phyloP scores from a whole-genome alignment of 805 yeast genomes.

The Candida boidinii region DNA sequence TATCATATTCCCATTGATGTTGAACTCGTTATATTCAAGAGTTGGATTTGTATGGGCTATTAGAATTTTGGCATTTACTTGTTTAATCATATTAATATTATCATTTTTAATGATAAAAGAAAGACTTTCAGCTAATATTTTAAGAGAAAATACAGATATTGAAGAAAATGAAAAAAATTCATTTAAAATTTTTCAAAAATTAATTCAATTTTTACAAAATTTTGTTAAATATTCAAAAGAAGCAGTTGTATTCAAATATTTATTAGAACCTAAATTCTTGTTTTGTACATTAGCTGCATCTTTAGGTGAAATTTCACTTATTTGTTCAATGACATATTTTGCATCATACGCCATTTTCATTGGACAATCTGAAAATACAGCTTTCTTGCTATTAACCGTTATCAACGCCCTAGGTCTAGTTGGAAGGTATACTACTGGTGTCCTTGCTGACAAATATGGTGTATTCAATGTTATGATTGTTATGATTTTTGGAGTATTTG shows the following conservation, averaged over 20 bases:
- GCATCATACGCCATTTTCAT: constrained; percentile 34
- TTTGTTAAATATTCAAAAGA: constrained; percentile 11
- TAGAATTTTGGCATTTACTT: constrained; percentile 35
- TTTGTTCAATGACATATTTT: constrained; percentile 33
- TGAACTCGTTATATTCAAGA: constrained; percentile 32
- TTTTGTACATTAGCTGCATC: constrained; percentile 31
- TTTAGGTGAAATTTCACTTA: constrained; percentile 30
- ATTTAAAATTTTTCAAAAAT: not conserved
- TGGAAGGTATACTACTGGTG: constrained; percentile 51
- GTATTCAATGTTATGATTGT: constrained; percentile 46
- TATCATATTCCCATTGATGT: constrained; percentile 46
- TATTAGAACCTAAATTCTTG: constrained; percentile 29
- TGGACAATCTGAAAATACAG: constrained; percentile 30
- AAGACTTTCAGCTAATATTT: constrained; percentile 15
- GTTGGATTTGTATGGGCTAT: constrained; percentile 59
- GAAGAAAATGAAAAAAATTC: not conserved
- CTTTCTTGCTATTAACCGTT: constrained; percentile 36
- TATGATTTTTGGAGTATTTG: constrained; percentile 33
- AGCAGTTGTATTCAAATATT: constrained; percentile 20
- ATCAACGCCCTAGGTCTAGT: constrained; percentile 39
- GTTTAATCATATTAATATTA: constrained; percentile 9
- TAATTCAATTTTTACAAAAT: constrained; percentile 3
- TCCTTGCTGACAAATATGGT: constrained; percentile 45
- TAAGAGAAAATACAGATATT: not conserved
- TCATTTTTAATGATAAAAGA: constrained; percentile 28